Evolutionary conservation across 192 early-diverging fungal species (phyloP).

Genomic region (Chytriomyces confervae): DNA sequence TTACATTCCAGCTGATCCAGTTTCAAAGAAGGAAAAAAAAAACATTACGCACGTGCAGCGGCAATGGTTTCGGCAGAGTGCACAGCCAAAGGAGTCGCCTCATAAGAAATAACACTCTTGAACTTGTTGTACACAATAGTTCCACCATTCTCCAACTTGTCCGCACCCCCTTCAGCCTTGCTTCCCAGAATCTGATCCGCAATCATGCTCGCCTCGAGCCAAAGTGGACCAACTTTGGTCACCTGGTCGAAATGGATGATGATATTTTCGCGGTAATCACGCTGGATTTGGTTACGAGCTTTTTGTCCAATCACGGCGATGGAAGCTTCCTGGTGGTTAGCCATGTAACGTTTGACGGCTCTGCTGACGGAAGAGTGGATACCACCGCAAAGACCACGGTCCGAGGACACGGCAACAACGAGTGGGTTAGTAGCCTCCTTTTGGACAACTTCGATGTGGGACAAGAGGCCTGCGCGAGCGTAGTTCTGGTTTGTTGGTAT

Average conservation of each 20-base stretch:
- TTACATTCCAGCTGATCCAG: background rate
- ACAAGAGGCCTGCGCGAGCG: constrained; percentile 65
- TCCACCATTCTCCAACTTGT: constrained; percentile 27
- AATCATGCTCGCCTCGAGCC: constrained; percentile 83
- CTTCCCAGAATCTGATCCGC: constrained; percentile 75
- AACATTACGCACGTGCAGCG: constrained; percentile 62
- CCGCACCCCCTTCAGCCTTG: constrained; percentile 62
- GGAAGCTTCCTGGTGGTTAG: constrained; percentile 52
- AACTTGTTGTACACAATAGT: constrained; percentile 94
- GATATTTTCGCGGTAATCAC: constrained; percentile 78
- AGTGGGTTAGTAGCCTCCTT: constrained; percentile 72
- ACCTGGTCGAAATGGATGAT: constrained; percentile 89
- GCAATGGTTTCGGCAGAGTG: constrained; percentile 72
- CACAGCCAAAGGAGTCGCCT: constrained; percentile 72
- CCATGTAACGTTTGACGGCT: constrained; percentile 71
- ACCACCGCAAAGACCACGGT: constrained; percentile 98
- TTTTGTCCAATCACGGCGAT: constrained; percentile 85
- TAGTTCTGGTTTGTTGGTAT: constrained; percentile 13
- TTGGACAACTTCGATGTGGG: constrained; percentile 73
- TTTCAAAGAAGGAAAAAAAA: background rate
- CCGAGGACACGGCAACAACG: constrained; percentile 85
- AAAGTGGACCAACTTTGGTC: constrained; percentile 86
- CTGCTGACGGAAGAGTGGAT: constrained; percentile 95
- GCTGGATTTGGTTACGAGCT: constrained; percentile 87
- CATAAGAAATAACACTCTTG: constrained; percentile 92